These are phyloP conservation scores for Neospora caninum DNA, from an alignment of 169 alveolate genomes.

Conservation along the genomic window DNA sequence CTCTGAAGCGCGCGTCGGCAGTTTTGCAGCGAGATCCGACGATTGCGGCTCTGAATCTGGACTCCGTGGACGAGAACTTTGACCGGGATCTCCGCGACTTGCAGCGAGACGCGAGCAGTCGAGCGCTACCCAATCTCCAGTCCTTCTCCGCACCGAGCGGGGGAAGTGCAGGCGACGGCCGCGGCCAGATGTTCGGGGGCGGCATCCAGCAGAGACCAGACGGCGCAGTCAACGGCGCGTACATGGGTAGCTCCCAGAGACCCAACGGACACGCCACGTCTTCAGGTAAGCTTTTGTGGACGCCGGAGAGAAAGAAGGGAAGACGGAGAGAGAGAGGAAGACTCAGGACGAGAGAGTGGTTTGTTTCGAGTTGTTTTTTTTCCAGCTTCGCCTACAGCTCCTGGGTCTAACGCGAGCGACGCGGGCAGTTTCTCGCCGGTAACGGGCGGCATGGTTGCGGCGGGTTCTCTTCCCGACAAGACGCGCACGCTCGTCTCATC, in stretches of 20 bases:
- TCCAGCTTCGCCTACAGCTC: not conserved
- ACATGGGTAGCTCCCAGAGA: not conserved
- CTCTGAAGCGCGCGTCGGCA: slow-evolving; percentile 65
- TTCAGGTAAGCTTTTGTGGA: no score
- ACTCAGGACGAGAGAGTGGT: not conserved
- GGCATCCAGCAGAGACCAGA: not conserved
- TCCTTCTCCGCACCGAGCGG: not conserved
- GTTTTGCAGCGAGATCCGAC: slow-evolving; percentile 68
- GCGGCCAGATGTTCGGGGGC: not conserved
- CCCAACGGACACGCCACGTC: not conserved
- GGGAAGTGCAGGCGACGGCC: not conserved
- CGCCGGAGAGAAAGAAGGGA: not conserved
- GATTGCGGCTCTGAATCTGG: slow-evolving; percentile 57
- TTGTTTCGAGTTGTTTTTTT: no score
- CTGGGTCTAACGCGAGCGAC: not conserved
- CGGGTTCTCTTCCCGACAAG: not conserved
- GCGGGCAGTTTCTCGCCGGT: not conserved
- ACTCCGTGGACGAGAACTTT: slow-evolving; percentile 50
- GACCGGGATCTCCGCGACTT: slow-evolving; percentile 55
- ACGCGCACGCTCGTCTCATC: not conserved
- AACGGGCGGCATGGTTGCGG: not conserved
- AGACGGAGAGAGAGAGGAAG: not conserved
- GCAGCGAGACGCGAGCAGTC: slow-evolving; percentile 41
- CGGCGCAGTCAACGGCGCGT: not conserved
- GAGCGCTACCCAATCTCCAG: not conserved